Conservation (phyloP, 2,329 filamentous ascomycete genomes). For the Fusarium bactridioides region DNA sequence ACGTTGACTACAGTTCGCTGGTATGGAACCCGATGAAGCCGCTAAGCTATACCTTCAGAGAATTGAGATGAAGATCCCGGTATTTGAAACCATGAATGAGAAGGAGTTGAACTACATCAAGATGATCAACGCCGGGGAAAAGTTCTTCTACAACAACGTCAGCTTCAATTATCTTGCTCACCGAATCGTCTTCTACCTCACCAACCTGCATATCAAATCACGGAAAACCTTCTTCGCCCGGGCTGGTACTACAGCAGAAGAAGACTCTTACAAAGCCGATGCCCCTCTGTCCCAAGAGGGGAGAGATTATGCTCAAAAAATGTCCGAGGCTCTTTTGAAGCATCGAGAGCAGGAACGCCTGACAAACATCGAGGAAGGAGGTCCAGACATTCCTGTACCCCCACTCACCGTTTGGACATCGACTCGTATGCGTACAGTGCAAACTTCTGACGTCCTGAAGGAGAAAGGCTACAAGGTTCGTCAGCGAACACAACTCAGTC, state of each 20-base stretch:
- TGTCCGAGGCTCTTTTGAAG: conserved; percentile 82
- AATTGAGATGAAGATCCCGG: conserved; percentile 91
- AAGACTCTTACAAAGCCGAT: conserved; percentile 92
- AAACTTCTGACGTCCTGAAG: conserved; percentile 85
- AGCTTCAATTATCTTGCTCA: conserved; percentile 97
- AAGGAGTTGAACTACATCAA: conserved; percentile 96
- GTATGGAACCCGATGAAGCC: conserved; percentile 91
- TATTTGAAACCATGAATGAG: conserved; percentile 97
- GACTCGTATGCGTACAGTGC: conserved; percentile 86
- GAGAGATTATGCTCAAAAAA: conserved; percentile 79
- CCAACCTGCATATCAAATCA: conserved; percentile 96
- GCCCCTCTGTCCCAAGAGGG: conserved; percentile 84
- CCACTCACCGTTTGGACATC: conserved; percentile 95
- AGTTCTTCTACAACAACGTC: conserved; percentile 95
- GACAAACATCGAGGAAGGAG: conserved; percentile 72
- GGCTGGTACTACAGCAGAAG: conserved; percentile 84
- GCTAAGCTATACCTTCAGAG: conserved; percentile 89
- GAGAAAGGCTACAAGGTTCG: conserved; percentile 83
- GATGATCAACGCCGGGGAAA: conserved; percentile 97
- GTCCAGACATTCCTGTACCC: conserved; percentile 72
- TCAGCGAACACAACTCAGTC: conserved; percentile 95
- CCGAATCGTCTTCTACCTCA: conserved; percentile 96
- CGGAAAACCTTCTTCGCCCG: conserved; percentile 93
- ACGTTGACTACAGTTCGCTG: conserved; percentile 70
- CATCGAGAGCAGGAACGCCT: conserved; percentile 85